Conservation (phyloP, 805 yeast species). For the Wickerhamiella occidentalis region DNA sequence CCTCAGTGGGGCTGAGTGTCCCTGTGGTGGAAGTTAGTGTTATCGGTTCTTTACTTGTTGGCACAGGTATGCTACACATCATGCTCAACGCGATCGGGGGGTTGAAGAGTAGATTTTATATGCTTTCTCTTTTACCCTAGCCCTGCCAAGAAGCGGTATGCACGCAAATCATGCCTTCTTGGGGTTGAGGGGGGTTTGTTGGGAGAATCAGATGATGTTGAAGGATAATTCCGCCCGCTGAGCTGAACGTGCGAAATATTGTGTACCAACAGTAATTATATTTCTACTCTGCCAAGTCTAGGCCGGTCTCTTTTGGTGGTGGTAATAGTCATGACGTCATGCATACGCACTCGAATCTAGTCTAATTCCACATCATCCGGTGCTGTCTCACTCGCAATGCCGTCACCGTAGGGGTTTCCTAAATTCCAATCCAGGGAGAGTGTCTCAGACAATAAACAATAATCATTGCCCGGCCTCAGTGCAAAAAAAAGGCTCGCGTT, state of each 20-base stretch:
- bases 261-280: no score
- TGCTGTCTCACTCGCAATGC: neutral
- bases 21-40: neutral
- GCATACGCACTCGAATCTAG: neutral
- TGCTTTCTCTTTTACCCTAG: neutral
- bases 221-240: no score
- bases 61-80: slow-evolving; percentile 1
- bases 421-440: neutral
- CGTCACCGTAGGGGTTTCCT: neutral
- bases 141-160: neutral
- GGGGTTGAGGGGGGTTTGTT: no score
- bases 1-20: slow-evolving; percentile 7
- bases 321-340: neutral
- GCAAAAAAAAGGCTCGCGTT: no score
- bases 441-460: neutral
- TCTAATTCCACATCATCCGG: neutral
- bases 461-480: no score
- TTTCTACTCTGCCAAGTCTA: no score
- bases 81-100: neutral
- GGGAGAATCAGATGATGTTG: no score
- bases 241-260: no score
- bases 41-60: neutral
- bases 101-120: neutral
- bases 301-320: no score
- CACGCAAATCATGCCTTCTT: neutral